Conservation (phyloP, 2,329 filamentous ascomycete species). For the Dendrostoma leiphaemia region DNA sequence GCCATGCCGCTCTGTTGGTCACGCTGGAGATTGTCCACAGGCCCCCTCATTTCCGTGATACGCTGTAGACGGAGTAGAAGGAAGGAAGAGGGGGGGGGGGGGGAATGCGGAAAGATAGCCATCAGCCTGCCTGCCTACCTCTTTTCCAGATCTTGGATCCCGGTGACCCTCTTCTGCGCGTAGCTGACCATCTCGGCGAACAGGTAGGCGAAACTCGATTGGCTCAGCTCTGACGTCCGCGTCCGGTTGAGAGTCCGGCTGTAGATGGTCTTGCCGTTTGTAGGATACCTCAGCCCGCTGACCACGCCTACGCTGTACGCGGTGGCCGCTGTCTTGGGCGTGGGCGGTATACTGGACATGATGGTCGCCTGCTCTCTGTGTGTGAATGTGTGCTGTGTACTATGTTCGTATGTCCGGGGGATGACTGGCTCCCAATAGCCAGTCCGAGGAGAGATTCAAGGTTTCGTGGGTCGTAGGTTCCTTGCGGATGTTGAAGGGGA, state of each 20-base stretch:
- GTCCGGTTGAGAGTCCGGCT: constrained; percentile 90
- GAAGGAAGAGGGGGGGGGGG: not conserved
- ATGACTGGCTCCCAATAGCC: not conserved
- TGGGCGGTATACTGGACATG: constrained; percentile 52
- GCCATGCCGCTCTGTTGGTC: not conserved
- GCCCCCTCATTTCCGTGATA: too few species aligned
- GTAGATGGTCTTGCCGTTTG: constrained; percentile 96
- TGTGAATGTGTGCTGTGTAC: not conserved
- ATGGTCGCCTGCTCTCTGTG: not conserved
- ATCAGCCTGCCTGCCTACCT: constrained; percentile 62
- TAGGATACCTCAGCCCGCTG: constrained; percentile 76
- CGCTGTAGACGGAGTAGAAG: not conserved
- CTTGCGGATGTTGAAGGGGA: too few species aligned
- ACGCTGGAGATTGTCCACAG: too few species aligned
- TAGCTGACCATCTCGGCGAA: constrained; percentile 97
- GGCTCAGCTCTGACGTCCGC: constrained; percentile 84
- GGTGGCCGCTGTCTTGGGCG: constrained; percentile 42
- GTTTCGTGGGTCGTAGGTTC: too few species aligned
- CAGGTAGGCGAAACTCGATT: constrained; percentile 91
- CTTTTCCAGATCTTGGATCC: constrained; percentile 91
- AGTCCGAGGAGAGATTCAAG: too few species aligned
- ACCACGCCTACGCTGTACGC: constrained; percentile 3
- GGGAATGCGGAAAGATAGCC: not conserved
- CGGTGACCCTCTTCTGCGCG: constrained; percentile 84
- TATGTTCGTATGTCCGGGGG: too few species aligned